Evolutionary conservation across 495 filamentous ascomycete species (phyloP).

Genomic region (Penicillium taxi): DNA sequence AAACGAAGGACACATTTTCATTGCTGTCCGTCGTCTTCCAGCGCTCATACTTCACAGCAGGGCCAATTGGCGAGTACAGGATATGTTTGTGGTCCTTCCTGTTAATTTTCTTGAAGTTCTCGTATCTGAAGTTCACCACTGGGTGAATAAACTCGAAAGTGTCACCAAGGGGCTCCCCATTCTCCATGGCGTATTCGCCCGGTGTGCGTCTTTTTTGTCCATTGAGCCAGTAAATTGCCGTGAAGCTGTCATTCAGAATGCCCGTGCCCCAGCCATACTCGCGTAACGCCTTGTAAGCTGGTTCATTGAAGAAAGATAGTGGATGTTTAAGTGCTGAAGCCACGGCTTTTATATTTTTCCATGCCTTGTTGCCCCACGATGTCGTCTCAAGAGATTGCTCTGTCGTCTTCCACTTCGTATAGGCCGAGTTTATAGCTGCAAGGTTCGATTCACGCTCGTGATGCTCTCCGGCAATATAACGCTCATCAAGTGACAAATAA

Average conservation of each 20-base stretch:
- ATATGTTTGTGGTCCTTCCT: background rate
- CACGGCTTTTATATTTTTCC: background rate
- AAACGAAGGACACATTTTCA: conserved; percentile 7
- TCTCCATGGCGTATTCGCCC: conserved; percentile 6
- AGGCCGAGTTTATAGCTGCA: conserved; percentile 1
- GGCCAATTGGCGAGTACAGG: conserved; percentile 9
- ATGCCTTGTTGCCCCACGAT: conserved; percentile 6
- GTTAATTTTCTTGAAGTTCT: conserved; percentile 6
- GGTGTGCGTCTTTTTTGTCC: conserved; percentile 13
- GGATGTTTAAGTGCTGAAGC: conserved; percentile 3
- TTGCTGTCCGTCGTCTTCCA: conserved; percentile 5
- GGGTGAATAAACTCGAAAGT: conserved; percentile 16
- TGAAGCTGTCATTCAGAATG: conserved; percentile 12
- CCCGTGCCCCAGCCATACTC: conserved; percentile 16
- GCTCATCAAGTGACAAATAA: conserved; percentile 13
- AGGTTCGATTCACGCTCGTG: conserved; percentile 5
- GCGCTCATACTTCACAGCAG: conserved; percentile 6
- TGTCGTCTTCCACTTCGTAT: background rate
- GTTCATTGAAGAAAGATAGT: background rate
- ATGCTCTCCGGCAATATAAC: conserved; percentile 8
- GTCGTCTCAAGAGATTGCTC: background rate
- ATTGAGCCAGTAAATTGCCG: conserved; percentile 15
- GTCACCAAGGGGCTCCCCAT: conserved; percentile 4
- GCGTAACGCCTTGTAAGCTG: conserved; percentile 1
- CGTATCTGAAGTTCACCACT: conserved; percentile 11